Base-by-base conservation (phyloP, 208 protist genomes). In the Wallacemonas sp. region DNA sequence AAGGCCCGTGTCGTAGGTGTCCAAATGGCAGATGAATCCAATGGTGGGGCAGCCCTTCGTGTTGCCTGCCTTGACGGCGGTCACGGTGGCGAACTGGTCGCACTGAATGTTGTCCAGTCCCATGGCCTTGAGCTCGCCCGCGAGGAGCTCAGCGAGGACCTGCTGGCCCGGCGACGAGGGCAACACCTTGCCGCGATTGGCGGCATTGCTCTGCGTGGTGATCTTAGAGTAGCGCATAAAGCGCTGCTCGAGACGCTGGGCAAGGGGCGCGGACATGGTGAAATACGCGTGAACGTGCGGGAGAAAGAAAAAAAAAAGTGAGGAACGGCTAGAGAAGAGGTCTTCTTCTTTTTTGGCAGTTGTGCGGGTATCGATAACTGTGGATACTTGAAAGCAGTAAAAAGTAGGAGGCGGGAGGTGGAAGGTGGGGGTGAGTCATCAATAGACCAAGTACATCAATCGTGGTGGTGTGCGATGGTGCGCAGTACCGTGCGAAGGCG, bases 211-310 rank as follows among this genome's bases (percentile, higher is more conserved):
- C 61, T 92, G 86, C 11, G 80, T 86, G 29, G 62, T 79, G 41
- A 95, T 91, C 18, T 76, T 77, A 18, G 84, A 89, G 76, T 95
- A 95, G 12, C 86, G 85, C 73, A 86, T 71, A 46, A 95, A 95
- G 33, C 89, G 81, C 46, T 86, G 63, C 48, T 80, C 74, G 44
- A 94, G 76, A 22, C 83, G 77, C 26, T 82, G 38, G 23, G 79
- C 84, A n/a, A 94, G 76, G 3, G 64, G 50, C 41, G 61, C 64
- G 3, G 26, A 67, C 38, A 70, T 69, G 64, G 59, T 77, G 20
- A 25, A 16, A 55, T 70, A 32, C 22, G 20, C 26, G n/a, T 72
- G 18, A 39, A 44, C 14, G 20, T 22, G 7, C 2, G 22, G 22
- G 42, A 39, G 26, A 52, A 38, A 50, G 18, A 42, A 38, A 57